Evolutionary conservation across 805 yeast genomes (phyloP).

Genomic region (Kodamaea hsintzibuensis): DNA sequence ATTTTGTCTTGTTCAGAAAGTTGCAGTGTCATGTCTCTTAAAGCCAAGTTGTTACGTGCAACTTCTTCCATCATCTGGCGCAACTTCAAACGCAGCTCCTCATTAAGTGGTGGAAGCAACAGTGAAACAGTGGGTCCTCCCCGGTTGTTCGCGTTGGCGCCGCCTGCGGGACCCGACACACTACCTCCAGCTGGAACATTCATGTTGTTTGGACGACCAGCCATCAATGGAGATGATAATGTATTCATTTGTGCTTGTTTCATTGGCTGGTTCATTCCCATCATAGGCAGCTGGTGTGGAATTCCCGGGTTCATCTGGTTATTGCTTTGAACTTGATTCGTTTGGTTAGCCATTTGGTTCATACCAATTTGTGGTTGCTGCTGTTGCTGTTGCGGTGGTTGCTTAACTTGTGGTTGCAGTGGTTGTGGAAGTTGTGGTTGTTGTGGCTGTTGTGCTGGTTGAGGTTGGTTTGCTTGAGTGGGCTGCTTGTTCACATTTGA

Average conservation of each 20-base stretch:
- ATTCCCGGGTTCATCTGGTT: not conserved
- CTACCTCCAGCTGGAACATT: not conserved
- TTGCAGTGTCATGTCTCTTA: constrained; percentile 64
- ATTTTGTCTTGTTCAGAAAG: constrained; percentile 66
- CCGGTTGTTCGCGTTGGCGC: not conserved
- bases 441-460: not conserved
- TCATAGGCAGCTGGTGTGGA: constrained; percentile 21
- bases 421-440: constrained; percentile 2
- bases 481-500: constrained; percentile 10
- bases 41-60: constrained; percentile 60
- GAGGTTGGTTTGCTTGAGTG: constrained; percentile 2
- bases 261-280: constrained; percentile 13
- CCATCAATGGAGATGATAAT: constrained; percentile 21
- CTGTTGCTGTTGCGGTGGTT: not conserved
- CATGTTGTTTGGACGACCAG: constrained; percentile 4
- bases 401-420: constrained; percentile 1
- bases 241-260: constrained; percentile 16
- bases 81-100: constrained; percentile 62
- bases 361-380: not conserved
- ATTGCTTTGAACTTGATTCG: constrained; percentile 1
- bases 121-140: constrained; percentile 8
- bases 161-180: not conserved
- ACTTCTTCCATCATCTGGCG: constrained; percentile 70
- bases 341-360: not conserved
- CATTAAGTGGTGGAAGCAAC: constrained; percentile 44